phyloP scores from a whole-genome alignment of 2,329 filamentous ascomycete species.

The Colletotrichum sp. region DNA sequence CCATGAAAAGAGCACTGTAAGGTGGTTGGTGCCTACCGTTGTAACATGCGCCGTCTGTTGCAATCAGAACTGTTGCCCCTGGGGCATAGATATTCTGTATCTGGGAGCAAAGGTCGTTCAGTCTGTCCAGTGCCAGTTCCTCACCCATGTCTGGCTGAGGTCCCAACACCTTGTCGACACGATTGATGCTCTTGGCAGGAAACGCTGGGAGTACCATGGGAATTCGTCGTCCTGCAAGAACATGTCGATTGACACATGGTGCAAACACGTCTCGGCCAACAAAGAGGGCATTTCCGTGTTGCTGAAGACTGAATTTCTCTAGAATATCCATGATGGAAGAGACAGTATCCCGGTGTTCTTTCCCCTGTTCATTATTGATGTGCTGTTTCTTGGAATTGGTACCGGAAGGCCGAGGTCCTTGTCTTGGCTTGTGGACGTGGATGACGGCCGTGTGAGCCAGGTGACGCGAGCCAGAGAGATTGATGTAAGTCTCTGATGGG shows the following conservation, averaged over 20 bases:
- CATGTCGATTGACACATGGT: background rate
- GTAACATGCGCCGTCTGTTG: background rate
- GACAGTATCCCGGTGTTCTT: rapidly evolving
- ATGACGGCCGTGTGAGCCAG: background rate
- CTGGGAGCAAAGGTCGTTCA: background rate
- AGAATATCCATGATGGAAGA: background rate
- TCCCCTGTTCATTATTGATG: background rate
- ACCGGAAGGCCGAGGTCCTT: background rate
- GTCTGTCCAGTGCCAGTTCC: background rate
- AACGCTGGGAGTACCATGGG: background rate
- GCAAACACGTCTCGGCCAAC: background rate
- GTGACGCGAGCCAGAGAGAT: background rate
- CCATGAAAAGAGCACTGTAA: background rate
- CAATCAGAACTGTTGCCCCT: background rate
- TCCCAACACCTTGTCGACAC: background rate
- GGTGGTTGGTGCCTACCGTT: background rate
- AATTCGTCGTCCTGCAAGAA: background rate
- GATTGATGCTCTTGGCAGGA: background rate
- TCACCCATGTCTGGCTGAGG: background rate
- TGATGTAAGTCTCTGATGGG: background rate
- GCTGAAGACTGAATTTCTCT: background rate
- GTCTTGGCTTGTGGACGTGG: background rate
- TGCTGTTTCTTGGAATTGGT: background rate
- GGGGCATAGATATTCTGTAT: background rate
- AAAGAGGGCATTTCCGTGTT: background rate